Evolutionary conservation across 1,284 basidiomycete species (phyloP).

Genomic region (Cryptococcus sp.): DNA sequence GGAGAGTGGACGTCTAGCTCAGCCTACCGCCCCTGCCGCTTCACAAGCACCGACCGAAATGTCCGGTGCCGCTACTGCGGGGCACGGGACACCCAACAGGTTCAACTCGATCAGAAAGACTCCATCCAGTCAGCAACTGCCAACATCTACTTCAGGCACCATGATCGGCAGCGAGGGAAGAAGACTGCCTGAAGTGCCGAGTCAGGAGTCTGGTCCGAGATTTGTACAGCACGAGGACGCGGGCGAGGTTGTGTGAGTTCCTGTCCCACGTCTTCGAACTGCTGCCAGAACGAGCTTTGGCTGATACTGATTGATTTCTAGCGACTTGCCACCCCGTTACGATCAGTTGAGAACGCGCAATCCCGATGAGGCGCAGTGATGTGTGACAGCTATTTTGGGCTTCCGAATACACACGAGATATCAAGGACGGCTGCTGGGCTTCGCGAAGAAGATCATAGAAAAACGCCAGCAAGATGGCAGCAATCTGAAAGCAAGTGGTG

Average conservation of each 20-base stretch:
- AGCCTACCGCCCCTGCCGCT: too few relatives aligned
- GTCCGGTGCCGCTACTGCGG: constrained; percentile 8
- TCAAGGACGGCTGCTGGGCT: too few relatives aligned
- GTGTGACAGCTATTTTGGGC: background rate
- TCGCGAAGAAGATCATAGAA: too few relatives aligned
- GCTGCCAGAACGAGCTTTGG: background rate
- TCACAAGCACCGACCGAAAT: constrained; percentile 4
- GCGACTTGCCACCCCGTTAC: constrained; percentile 39
- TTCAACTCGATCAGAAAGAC: constrained; percentile 20
- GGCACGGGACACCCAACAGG: constrained; percentile 5
- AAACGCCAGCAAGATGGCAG: too few relatives aligned
- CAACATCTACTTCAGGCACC: background rate
- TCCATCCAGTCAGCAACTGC: constrained; percentile 11
- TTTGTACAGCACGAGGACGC: constrained; percentile 38
- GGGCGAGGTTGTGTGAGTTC: constrained; percentile 34
- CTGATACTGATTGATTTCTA: background rate
- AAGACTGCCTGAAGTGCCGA: constrained; percentile 5
- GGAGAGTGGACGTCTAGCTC: constrained; percentile 1
- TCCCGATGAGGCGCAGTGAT: constrained; percentile 20
- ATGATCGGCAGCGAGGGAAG: background rate
- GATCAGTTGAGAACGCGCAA: constrained; percentile 37
- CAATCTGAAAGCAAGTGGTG: too few relatives aligned
- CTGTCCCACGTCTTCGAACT: background rate
- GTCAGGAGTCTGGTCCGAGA: constrained; percentile 9
- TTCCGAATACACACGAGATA: too few relatives aligned